A percentile compares a stretch with the other conserved stretches of the same genome.
phyloP scores from a whole-genome alignment of 2,329 filamentous ascomycete species.

The Microdochium trichocladiopsis region DNA sequence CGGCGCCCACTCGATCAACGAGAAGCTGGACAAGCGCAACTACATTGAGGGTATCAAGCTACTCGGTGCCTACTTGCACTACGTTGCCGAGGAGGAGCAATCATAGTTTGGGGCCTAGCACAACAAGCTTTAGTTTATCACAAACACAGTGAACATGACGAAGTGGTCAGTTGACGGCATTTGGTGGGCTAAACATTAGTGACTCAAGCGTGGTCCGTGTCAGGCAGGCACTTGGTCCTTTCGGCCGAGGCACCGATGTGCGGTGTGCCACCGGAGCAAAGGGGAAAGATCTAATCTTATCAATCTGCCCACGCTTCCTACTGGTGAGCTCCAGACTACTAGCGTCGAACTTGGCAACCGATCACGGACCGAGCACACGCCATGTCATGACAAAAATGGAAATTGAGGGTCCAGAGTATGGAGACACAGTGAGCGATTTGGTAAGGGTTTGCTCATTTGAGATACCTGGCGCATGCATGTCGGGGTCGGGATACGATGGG shows the following conservation, averaged over 20 bases:
- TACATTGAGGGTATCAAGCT: conserved; percentile 98
- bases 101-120: not conserved
- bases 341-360: not conserved
- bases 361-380: not conserved
- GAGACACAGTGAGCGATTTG: not conserved
- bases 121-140: not conserved
- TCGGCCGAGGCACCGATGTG: too few species aligned
- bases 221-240: too few species aligned
- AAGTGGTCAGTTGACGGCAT: too few species aligned
- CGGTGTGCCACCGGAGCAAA: too few species aligned
- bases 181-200: too few species aligned
- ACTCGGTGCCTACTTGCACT: conserved; percentile 90
- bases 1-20: conserved; percentile 94
- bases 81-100: conserved; percentile 79
- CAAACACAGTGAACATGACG: not conserved
- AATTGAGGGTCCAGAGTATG: not conserved
- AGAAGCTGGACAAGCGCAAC: conserved; percentile 94
- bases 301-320: too few species aligned
- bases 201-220: too few species aligned
- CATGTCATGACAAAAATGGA: not conserved
- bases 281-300: not conserved
- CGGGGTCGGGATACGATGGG: not conserved
- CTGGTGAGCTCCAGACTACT: not conserved
- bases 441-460: not conserved
- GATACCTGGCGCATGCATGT: not conserved